Conservation (phyloP, 2,329 filamentous ascomycete genomes). For the Talaromyces sp. region DNA sequence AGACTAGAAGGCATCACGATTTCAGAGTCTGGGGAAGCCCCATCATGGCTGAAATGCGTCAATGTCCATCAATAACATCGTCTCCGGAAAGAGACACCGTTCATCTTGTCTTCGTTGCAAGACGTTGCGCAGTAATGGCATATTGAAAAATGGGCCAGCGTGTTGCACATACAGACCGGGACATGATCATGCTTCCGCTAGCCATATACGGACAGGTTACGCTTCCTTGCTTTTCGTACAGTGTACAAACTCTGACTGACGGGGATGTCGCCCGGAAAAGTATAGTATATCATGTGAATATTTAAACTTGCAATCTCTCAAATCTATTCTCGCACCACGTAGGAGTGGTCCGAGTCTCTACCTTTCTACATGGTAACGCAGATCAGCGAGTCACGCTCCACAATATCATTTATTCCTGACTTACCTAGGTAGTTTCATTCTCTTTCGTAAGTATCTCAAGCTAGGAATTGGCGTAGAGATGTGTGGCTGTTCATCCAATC, state of each 20-base stretch:
- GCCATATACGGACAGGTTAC: not conserved
- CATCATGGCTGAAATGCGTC: not conserved
- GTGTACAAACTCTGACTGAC: not conserved
- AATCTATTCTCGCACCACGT: not conserved
- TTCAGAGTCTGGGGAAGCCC: not conserved
- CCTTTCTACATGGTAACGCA: not conserved
- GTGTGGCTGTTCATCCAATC: conserved; percentile 21
- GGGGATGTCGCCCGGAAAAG: not conserved
- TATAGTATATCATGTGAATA: not conserved
- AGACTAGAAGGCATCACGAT: not conserved
- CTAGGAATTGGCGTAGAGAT: not conserved
- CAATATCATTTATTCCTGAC: not conserved
- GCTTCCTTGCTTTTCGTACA: not conserved
- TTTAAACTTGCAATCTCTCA: not conserved
- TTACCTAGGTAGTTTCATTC: not conserved
- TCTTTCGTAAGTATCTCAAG: no score
- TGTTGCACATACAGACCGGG: not conserved
- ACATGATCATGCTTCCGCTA: not conserved
- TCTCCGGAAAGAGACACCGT: not conserved
- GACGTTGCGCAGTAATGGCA: not conserved
- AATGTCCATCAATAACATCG: not conserved
- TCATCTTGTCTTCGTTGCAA: not conserved
- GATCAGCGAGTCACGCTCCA: not conserved
- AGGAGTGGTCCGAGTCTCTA: not conserved
- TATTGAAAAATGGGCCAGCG: not conserved